Conservation (phyloP, 2,329 filamentous ascomycete species). For the Penicillium freii region DNA sequence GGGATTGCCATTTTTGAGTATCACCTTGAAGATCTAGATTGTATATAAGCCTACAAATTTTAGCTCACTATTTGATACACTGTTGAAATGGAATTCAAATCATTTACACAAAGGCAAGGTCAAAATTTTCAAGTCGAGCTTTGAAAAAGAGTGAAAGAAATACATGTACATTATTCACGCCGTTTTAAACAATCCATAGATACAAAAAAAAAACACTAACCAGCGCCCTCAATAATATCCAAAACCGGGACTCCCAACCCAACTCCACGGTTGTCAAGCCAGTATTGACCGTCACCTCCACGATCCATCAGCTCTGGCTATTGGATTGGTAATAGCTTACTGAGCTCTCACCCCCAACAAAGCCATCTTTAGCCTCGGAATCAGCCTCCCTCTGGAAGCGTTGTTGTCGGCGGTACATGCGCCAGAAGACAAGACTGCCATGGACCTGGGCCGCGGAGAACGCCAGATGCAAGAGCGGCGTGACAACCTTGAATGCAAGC, state of each 20-base stretch:
- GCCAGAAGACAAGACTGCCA: conserved; percentile 44
- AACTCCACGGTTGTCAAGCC: not conserved
- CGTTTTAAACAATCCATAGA: not conserved
- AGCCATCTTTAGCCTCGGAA: not conserved
- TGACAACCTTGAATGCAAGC: conserved; percentile 45
- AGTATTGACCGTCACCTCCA: not conserved
- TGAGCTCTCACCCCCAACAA: not conserved
- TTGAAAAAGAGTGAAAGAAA: not conserved
- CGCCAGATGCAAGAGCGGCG: conserved; percentile 44
- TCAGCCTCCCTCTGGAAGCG: not conserved
- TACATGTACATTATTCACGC: not conserved
- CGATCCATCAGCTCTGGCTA: not conserved
- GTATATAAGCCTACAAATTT: not conserved
- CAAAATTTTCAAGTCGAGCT: rapidly evolving
- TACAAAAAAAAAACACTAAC: not conserved
- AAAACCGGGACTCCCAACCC: no score
- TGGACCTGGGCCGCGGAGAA: conserved; percentile 47
- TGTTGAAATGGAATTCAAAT: not conserved
- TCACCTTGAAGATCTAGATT: no score
- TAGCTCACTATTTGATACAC: no score
- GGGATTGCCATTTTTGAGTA: no score
- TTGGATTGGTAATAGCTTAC: not conserved
- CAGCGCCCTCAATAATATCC: no score
- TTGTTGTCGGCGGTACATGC: conserved; percentile 35
- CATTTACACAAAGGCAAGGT: not conserved